Percentiles rank a stretch among this genome's conserved stretches.
phyloP scores from a whole-genome alignment of 495 filamentous ascomycete species.

The Tuber borchii region DNA sequence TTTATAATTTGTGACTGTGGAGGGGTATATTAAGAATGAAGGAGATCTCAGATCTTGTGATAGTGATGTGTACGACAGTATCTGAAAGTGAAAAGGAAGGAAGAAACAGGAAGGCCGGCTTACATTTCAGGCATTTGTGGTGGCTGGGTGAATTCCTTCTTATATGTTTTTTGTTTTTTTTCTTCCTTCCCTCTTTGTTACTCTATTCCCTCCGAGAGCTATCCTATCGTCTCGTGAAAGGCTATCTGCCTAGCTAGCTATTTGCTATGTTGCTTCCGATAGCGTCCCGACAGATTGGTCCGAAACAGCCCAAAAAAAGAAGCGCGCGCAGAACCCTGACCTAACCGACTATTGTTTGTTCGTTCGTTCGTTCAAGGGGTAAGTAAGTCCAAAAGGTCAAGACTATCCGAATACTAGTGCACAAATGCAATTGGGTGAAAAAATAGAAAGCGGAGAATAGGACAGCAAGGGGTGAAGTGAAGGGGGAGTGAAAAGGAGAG shows the following conservation, averaged over 20 bases:
- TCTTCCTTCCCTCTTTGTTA: neutral
- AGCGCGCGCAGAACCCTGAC: neutral
- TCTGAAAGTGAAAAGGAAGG: slow-evolving; percentile 2
- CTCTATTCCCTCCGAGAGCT: neutral
- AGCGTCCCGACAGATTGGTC: neutral
- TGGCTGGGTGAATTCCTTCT: slow-evolving; percentile 19
- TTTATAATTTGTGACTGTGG: neutral
- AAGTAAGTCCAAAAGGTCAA: neutral
- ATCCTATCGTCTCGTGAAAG: neutral
- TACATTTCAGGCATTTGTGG: slow-evolving; percentile 24
- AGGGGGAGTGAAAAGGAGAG: neutral
- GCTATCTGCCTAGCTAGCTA: neutral
- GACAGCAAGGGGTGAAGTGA: neutral
- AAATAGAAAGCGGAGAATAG: neutral
- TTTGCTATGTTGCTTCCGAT: neutral
- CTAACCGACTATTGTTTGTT: neutral
- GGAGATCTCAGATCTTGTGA: slow-evolving; percentile 6
- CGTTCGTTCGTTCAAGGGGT: neutral
- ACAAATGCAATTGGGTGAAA: neutral
- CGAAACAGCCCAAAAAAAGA: neutral
- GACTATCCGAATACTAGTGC: neutral
- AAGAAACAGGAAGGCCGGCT: slow-evolving; percentile 30
- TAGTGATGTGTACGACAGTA: neutral
- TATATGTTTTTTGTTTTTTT: slow-evolving; percentile 18
- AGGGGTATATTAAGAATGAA: slow-evolving; percentile 11